Evolutionary conservation across 768 basidiomycete species (phyloP).

Genomic region (Coprinopsis cinerea): DNA sequence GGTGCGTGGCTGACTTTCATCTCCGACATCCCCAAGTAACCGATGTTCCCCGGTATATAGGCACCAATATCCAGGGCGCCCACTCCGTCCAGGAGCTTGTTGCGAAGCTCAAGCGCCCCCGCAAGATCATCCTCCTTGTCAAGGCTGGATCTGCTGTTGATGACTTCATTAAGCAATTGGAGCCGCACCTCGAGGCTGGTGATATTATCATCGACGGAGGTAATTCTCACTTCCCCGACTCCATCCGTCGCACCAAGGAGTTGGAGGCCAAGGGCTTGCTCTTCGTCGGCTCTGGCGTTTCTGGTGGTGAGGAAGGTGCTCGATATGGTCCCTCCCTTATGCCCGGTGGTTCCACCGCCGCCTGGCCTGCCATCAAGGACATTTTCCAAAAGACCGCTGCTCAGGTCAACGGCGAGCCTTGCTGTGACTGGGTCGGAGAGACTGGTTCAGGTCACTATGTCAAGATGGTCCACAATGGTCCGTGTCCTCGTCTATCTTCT

Average conservation of each 20-base stretch:
- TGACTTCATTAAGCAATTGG: constrained; percentile 86
- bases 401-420: constrained; percentile 90
- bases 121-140: constrained; percentile 97
- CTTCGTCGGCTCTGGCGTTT: constrained; percentile 98
- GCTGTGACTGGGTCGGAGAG: constrained; percentile 99
- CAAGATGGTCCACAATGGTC: constrained; percentile 99
- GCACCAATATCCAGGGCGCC: constrained; percentile 93
- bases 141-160: constrained; percentile 97
- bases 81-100: constrained; percentile 89
- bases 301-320: constrained; percentile 98
- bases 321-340: constrained; percentile 96
- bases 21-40: constrained; percentile 13
- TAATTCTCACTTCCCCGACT: constrained; percentile 98
- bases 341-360: constrained; percentile 92
- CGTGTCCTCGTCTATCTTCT: constrained; percentile 15
- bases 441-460: constrained; percentile 96
- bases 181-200: constrained; percentile 85
- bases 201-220: constrained; percentile 99
- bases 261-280: constrained; percentile 92
- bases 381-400: constrained; percentile 99
- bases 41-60: constrained; percentile 34
- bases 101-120: constrained; percentile 88
- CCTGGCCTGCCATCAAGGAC: constrained; percentile 95
- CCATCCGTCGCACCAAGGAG: constrained; percentile 89
- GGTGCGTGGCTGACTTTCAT: constrained; percentile 44